phyloP scores from a whole-genome alignment of 73 alveolate genomes.

The Paramecium bursaria region DNA sequence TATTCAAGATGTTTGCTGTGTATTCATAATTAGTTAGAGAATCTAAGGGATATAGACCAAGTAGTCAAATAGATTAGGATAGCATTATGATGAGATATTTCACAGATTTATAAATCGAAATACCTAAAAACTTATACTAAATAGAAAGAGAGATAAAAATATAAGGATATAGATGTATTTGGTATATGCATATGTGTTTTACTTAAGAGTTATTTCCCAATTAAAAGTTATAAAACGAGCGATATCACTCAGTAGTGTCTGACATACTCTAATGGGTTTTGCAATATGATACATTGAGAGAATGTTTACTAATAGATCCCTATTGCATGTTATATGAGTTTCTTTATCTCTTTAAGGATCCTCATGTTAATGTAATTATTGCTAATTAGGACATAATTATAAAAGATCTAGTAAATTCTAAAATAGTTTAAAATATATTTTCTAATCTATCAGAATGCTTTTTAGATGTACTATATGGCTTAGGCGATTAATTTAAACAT shows the following conservation, averaged over 20 bases:
- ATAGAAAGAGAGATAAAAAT: slow-evolving; percentile 24
- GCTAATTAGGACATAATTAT: background rate
- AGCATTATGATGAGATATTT: background rate
- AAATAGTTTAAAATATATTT: too few relatives aligned
- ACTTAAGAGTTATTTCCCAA: slow-evolving; percentile 29
- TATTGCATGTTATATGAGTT: background rate
- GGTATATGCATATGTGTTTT: slow-evolving; percentile 30
- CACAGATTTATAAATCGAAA: background rate
- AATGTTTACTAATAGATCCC: slow-evolving; percentile 26
- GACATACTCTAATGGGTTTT: slow-evolving; percentile 39
- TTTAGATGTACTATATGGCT: too few relatives aligned
- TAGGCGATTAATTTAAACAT: too few relatives aligned
- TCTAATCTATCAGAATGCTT: too few relatives aligned
- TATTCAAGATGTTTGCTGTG: slow-evolving; percentile 54
- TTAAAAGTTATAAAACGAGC: background rate
- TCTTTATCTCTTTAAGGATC: background rate
- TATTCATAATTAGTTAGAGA: background rate
- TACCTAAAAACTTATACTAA: background rate
- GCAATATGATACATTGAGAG: slow-evolving; percentile 27
- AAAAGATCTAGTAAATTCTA: background rate
- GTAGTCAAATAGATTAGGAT: too few relatives aligned
- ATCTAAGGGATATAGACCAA: too few relatives aligned
- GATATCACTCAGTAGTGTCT: background rate
- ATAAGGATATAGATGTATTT: slow-evolving; percentile 39
- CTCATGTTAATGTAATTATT: background rate